Evolutionary conservation across 2,329 filamentous ascomycete genomes (phyloP), one percentile per base, ranked within the genome.

Genomic region (Claviceps sp.): DNA sequence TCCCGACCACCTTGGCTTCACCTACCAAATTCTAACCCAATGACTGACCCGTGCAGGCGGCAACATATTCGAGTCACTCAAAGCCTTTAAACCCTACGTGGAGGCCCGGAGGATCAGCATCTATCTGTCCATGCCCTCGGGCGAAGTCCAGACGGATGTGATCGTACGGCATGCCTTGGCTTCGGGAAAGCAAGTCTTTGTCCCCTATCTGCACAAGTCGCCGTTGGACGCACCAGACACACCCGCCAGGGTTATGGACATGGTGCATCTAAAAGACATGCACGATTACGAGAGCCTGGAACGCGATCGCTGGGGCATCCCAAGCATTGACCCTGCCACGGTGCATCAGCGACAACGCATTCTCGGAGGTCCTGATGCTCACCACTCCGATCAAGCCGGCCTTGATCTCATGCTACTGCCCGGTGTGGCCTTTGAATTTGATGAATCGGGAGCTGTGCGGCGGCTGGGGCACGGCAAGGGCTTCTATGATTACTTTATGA

Each of bases 401-500:
- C 72, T 98, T 43, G 91, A 98, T 66, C 68, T 98, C 58, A 86
- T 98, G 57, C 75, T 98, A 30, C 80, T 97, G 74, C 93, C 93
- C 1, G 93, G 90, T 13, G 86, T 98, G 61, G 91, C 88, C 3
- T 98, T 98, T 67, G 90, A 96, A 65, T 59, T 73, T 49, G 75
- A 80, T 54, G 62, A 68, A 11, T 68, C 68, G 24, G 73, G 73
- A 3, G 72, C 71, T 13, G 77, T 93, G 55, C 79, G 84, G 58
- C 79, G 93, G 60, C 76, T 97, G 20, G 93, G 93, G 42, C 93
- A 98, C 67, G 93, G 93, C 52, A 95, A 88, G 67, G 93, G 93
- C 37, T 98, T 95, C 71, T 98, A 98, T 73, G 93, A 98, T 71
- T 86, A 83, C 67, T 98, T 95, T 67, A 71, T 98, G 63, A 80